Base-by-base conservation (phyloP, 306 rosid genomes). In the Casuarina cunninghamiana region DNA sequence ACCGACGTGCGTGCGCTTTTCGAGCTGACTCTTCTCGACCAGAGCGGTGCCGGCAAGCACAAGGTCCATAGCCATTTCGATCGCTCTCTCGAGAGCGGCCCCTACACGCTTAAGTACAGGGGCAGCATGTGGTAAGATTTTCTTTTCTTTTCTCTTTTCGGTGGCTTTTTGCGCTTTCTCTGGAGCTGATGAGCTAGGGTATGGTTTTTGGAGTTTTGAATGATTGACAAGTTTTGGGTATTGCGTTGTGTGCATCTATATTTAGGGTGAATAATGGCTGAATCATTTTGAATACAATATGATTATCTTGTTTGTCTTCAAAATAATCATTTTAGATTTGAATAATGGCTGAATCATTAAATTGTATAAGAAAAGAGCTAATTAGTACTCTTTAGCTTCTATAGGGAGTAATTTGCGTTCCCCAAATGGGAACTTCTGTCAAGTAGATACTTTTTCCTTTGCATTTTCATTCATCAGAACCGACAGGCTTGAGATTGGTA, bases 41-140 rank as follows among this genome's bases (percentile, higher is more conserved):
- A 95, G 78, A 89, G 97, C 76, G 89, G 96, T 3, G 87, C 90
- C 37, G 93, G 83, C n/a, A 91, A 92, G 73, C 98, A 95, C 69
- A 95, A 95, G 86, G 96, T 95, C 13, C 97, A 95, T 74, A 89
- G 92, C 87, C 97, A 92, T 84, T 95, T 95, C 68, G 97, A 95
- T 77, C 95, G 98, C 3, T 82, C 93, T 13, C 96, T 95, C 19
- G 97, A 92, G 79, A 89, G 97, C 53, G 98, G 98, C 4, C 98
- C 98, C 42, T 95, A 91, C 62, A 91, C 98, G 62, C 93, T 95
- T 85, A 95, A 92, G 88, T 92, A 92, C 65, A 78, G 97, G 50
- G 98, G 98, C 43, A 95, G 98, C 88, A 95, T 92, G 98, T 95
- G 98, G 98, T 94, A 12, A 12, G 91, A 68, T 2, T 2, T 19